Evolutionary conservation across 2,329 filamentous ascomycete species (phyloP), one percentile per base, ranked within the genome.

Genomic region (Phyllosticta paracitricarpa): DNA sequence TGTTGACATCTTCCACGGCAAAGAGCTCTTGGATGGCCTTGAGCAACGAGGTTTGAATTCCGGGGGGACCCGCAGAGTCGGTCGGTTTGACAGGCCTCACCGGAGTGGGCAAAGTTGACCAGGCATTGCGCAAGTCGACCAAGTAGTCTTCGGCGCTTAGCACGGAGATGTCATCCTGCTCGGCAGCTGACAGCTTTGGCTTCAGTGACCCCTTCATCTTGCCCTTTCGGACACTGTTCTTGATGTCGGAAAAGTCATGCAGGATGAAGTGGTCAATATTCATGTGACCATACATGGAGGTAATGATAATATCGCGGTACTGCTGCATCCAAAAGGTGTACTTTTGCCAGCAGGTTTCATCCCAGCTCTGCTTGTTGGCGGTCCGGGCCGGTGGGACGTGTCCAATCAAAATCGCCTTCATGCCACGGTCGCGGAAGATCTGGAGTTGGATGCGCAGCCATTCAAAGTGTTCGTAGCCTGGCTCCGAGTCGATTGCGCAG

Each of bases 301-400:
- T 85, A 22, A 92, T 81, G 22, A 99, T 81, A 48, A 99, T 87
- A 72, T 99, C 94, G 35, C 94, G 88, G 73, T 91, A 99, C 72
- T 95, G 91, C 66, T 85, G 83, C 69, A 93, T 77, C 91, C 92
- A 97, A 3, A 97, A 77, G 0, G 91, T 89, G 74, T 96, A 99
- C 72, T 96, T 97, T 72, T 97, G 93, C 92, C 93, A 99, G 76
- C 94, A 99, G 0, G 89, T 91, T 78, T 97, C 93, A 66, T 97
- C 91, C 94, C 94, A 99, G 64, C 85, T 86, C 69, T 85, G 83
- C 79, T 97, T 97, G 75, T 85, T 88, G 40, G 85, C 82, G 1
- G 92, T 94, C 64, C 92, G 82, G 0, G 92, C 93, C 0, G 94
- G 94, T 1, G 94, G 92, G 3, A 99, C 91, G 73, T 99, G 94